These are phyloP conservation scores for Gymnopilus dilepis DNA, from an alignment of 768 basidiomycete genomes.

Conservation along the genomic window DNA sequence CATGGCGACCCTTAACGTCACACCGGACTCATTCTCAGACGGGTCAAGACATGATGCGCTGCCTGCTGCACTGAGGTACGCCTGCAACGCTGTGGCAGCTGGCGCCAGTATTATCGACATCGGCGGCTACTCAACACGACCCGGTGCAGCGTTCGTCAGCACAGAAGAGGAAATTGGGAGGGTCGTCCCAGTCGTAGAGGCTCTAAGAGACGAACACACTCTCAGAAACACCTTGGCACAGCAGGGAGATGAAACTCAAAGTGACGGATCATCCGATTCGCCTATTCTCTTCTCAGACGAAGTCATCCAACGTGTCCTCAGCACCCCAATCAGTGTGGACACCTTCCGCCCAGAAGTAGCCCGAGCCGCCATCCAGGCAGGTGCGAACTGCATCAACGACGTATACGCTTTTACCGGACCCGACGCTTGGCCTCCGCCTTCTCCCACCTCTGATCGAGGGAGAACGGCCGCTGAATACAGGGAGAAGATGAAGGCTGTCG, in stretches of 20 bases:
- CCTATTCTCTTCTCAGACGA: slow-evolving; percentile 22
- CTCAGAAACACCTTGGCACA: neutral
- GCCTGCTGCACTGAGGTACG: slow-evolving; percentile 59
- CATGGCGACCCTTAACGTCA: slow-evolving; percentile 93
- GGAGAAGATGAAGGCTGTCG: slow-evolving; percentile 66
- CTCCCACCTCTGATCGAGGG: slow-evolving; percentile 21
- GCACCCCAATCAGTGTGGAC: slow-evolving; percentile 77
- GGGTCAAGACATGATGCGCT: slow-evolving; percentile 64
- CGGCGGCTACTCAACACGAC: slow-evolving; percentile 93
- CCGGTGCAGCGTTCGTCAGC: slow-evolving; percentile 70
- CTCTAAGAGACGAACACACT: slow-evolving; percentile 44
- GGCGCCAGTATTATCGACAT: slow-evolving; percentile 88
- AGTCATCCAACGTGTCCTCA: slow-evolving; percentile 18
- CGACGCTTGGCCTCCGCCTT: slow-evolving; percentile 37
- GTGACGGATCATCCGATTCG: neutral
- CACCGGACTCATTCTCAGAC: slow-evolving; percentile 97
- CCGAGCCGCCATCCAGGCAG: slow-evolving; percentile 71
- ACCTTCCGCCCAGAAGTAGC: slow-evolving; percentile 90
- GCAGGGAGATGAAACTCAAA: neutral
- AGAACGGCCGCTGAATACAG: slow-evolving; percentile 48
- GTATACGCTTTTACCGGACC: slow-evolving; percentile 82
- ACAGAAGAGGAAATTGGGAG: slow-evolving; percentile 72
- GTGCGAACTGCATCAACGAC: slow-evolving; percentile 95
- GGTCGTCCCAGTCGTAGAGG: slow-evolving; percentile 65
- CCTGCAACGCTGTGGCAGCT: slow-evolving; percentile 47